A percentile compares a stretch with the other conserved stretches of the same genome.
Evolutionary conservation across 108 stramenopile species (phyloP).

Genomic region (Cyclotella cryptica): DNA sequence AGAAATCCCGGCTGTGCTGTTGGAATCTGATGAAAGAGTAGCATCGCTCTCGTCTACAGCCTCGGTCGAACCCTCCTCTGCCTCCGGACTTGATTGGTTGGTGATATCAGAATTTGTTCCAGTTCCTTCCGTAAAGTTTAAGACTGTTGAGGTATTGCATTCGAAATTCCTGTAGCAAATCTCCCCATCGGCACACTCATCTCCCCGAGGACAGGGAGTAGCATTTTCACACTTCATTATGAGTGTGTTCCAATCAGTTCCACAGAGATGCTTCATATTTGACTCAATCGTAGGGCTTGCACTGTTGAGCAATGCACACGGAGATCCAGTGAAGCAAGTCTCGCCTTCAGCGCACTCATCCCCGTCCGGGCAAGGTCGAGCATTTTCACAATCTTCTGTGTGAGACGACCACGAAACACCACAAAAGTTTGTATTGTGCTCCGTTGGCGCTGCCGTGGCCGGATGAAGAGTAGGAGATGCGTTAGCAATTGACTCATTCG

Average conservation of each 20-base stretch:
- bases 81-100: too few relatives aligned
- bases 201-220: constrained; percentile 18
- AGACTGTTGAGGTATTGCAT: constrained; percentile 22
- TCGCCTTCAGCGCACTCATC: constrained; percentile 36
- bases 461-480: too few relatives aligned
- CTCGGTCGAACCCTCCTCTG: too few relatives aligned
- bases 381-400: constrained; percentile 26
- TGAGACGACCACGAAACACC: constrained; percentile 34
- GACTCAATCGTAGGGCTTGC: background rate
- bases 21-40: too few relatives aligned
- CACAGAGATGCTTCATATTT: constrained; percentile 22
- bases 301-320: constrained; percentile 12
- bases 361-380: constrained; percentile 28
- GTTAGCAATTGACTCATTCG: background rate
- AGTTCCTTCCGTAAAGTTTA: background rate
- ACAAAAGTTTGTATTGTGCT: constrained; percentile 27
- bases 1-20: too few relatives aligned
- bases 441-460: constrained; percentile 13
- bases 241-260: constrained; percentile 25
- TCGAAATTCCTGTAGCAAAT: constrained; percentile 45
- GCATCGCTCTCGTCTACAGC: too few relatives aligned
- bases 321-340: constrained; percentile 31
- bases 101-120: too few relatives aligned
- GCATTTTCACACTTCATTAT: constrained; percentile 7
- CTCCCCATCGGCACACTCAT: constrained; percentile 24